Base-by-base conservation (phyloP, 371 early-diverging fungal species). In the Mortierella sp. region DNA sequence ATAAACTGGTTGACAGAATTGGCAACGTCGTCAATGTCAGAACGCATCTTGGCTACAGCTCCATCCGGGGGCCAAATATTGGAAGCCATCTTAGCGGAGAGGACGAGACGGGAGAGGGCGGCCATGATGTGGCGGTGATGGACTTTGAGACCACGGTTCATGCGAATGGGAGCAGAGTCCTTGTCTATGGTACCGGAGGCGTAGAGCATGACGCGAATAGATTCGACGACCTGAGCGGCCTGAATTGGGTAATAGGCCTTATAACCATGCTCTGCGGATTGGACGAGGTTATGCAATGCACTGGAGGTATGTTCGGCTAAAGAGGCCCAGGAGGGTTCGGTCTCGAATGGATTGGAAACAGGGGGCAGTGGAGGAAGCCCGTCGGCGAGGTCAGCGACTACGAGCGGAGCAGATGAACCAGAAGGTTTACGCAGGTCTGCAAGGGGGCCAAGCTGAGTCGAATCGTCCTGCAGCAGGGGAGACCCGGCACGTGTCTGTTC, bases 41-140 rank as follows among this genome's bases (percentile, higher is more conserved):
- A 67, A 51, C 87, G 83, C 83, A 95, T 84, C 18, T 88, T 89
- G 26, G 83, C 80, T 50, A 89, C 88, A 3, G 94, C 87, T 72
- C 94, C 93, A 1, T 93, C 89, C 11, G 94, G 89, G 29, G 97
- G 92, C 94, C 91, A 93, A 30, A 93, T 87, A 15, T 93, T 88
- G 1, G 94, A 84, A 4, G 95, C 94, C 16, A 93, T 85, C 70
- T 96, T 94, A n/a, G 96, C 90, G 12, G 95, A 89, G 25, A 97
- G 83, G 14, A 95, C 88, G 28, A 98, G 82, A 60, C 93, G 94
- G 30, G 93, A 92, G 56, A 96, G 84, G 1, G 93, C 82, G 15
- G 90, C 90, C 87, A 94, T 92, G 67, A 97, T 88, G 44, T 90
- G 88, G 0, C 91, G 87, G 76, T 97, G 94, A 64, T 94, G 89